Evolutionary conservation across 2,329 filamentous ascomycete species (phyloP), one percentile per base, ranked within the genome.

Genomic region (Teratosphaeria destructans): DNA sequence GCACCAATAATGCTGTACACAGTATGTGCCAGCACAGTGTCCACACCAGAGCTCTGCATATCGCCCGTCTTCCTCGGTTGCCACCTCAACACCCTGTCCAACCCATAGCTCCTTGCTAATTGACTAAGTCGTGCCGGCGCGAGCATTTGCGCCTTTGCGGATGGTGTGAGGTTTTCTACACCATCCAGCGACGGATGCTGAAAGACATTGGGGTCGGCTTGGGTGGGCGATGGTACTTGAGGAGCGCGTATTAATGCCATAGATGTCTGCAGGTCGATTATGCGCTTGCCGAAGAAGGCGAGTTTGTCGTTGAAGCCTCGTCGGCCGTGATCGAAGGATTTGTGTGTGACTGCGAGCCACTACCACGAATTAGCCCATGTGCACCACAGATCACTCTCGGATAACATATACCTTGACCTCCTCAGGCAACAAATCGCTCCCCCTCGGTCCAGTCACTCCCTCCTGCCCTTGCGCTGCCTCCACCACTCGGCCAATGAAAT

Each of bases 311-410:
- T 99, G 77, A 93, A 96, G 0, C 93, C 93, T 79, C 92, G 86
- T 70, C 90, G 82, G 57, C 92, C 94, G 71, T 97, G 91, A 72
- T 99, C 93, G 71, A 96, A 97, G 76, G 91, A 96, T 83, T 97
- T 97, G 75, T 97, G 94, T 65, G 94, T 99, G 59, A 99, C 84
- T 34, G 92, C 92, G 70, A 97, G 79, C 94, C 94, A 99, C 78
- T 72, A 60, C 34, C n/a, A 7, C 23, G 16, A 2, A 52, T 55
- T 26, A 55, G 39, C 53, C 11, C 37, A 2, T 43, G 11, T 32
- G 10, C 11, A 8, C 23, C 23, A 23, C 23, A 23, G 23, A 23
- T 23, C 23, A 23, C 23, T 23, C 23, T 23, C 23, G 23, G 23
- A 23, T 54, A 39, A 55, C 26, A 43, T 61, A 23, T 66, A 71